phyloP scores from a whole-genome alignment of 2,329 filamentous ascomycete genomes.

The Rhinocladiella similis region DNA sequence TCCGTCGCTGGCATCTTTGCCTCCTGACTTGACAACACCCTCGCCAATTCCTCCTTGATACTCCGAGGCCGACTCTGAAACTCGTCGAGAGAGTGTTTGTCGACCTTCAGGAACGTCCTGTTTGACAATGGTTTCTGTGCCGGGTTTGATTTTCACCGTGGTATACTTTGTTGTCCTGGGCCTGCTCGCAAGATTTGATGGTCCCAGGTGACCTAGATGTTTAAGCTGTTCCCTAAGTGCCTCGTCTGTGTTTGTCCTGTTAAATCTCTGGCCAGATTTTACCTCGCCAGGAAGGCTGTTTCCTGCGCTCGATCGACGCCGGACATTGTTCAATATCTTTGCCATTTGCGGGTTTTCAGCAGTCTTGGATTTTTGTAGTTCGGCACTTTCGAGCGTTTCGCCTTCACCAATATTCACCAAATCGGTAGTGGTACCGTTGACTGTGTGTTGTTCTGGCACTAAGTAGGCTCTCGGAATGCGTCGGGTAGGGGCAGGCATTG shows the following conservation, averaged over 20 bases:
- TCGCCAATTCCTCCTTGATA: constrained; percentile 55
- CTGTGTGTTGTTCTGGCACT: constrained; percentile 40
- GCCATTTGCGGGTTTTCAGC: constrained; percentile 34
- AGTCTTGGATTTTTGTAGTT: constrained; percentile 24
- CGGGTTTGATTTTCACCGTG: constrained; percentile 66
- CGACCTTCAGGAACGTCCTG: constrained; percentile 42
- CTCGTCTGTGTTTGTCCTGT: constrained; percentile 51
- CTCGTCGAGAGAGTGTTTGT: constrained; percentile 33
- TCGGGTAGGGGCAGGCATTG: constrained; percentile 79
- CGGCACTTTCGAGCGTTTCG: constrained; percentile 33
- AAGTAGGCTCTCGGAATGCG: constrained; percentile 62
- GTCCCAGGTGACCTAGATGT: constrained; percentile 65
- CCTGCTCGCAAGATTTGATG: constrained; percentile 61
- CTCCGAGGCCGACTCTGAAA: constrained; percentile 37
- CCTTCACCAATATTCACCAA: constrained; percentile 50
- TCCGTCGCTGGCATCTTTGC: constrained; percentile 63
- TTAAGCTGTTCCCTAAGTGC: constrained; percentile 58
- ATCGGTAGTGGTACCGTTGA: constrained; percentile 31
- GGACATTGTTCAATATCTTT: constrained; percentile 27
- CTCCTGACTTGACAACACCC: constrained; percentile 55
- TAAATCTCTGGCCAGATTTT: constrained; percentile 44
- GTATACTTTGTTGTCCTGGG: constrained; percentile 63
- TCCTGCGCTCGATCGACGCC: constrained; percentile 36
- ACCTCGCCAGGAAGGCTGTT: constrained; percentile 33
- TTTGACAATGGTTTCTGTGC: constrained; percentile 36